These are phyloP conservation scores for Plasmopara halstedii DNA, from an alignment of 352 stramenopile species.

Conservation along the genomic window DNA sequence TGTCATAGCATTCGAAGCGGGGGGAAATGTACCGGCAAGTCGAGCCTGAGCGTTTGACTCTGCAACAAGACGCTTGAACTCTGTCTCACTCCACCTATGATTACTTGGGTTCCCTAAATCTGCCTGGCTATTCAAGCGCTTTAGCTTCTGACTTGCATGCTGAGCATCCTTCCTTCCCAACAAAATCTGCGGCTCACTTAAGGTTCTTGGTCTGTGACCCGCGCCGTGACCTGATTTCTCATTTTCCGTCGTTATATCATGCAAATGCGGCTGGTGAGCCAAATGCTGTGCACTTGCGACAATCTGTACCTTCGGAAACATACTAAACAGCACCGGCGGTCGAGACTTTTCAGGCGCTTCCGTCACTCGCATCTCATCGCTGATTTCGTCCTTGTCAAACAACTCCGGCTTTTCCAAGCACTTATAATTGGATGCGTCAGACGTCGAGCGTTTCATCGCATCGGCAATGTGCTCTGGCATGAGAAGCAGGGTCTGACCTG, in stretches of 20 bases:
- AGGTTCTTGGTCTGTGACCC: constrained; percentile 31
- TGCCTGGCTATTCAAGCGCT: constrained; percentile 59
- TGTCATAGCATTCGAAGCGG: constrained; percentile 18
- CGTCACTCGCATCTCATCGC: constrained; percentile 46
- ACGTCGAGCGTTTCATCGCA: constrained; percentile 52
- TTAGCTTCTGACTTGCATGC: constrained; percentile 40
- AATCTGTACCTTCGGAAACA: constrained; percentile 84
- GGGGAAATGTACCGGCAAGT: constrained; percentile 30
- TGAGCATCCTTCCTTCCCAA: constrained; percentile 27
- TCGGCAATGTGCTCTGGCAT: constrained; percentile 73
- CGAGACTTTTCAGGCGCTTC: constrained; percentile 52
- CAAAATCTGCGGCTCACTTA: constrained; percentile 52
- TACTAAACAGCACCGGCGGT: constrained; percentile 54
- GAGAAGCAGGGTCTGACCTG: constrained; percentile 53
- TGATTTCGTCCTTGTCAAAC: constrained; percentile 78
- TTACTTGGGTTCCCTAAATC: constrained; percentile 63
- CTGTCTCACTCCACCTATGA: constrained; percentile 58
- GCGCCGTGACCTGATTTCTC: constrained; percentile 25
- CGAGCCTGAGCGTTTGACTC: constrained; percentile 52
- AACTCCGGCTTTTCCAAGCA: constrained; percentile 57
- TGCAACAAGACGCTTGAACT: constrained; percentile 68
- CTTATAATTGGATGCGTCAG: constrained; percentile 50
- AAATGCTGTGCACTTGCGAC: constrained; percentile 73
- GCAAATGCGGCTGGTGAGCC: constrained; percentile 55
- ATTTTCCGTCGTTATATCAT: constrained; percentile 36